A percentile compares a stretch with the other conserved stretches of the same genome.
Conservation (phyloP, 495 filamentous ascomycete species). For the Pseudomonodictys pantanalensis region DNA sequence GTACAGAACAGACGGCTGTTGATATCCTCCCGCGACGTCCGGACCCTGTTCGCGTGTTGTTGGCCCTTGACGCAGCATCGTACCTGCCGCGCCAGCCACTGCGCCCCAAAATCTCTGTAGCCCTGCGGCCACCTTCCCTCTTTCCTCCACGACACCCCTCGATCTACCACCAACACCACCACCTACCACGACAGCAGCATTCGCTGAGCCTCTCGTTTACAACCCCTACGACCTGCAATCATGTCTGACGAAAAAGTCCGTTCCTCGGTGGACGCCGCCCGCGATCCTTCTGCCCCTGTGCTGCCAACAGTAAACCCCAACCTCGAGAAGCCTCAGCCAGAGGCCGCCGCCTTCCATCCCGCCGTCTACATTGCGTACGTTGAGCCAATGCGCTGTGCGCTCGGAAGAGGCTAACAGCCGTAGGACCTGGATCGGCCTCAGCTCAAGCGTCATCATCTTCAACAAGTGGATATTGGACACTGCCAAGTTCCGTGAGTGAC, state of each 20-base stretch:
- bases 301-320: slow-evolving; percentile 77
- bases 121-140: slow-evolving; percentile 2
- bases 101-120: too few relatives aligned
- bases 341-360: slow-evolving; percentile 69
- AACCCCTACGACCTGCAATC: slow-evolving; percentile 1
- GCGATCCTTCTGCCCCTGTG: slow-evolving; percentile 54
- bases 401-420: neutral
- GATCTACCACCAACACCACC: too few relatives aligned
- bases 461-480: slow-evolving; percentile 96
- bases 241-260: slow-evolving; percentile 75
- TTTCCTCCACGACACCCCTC: too few relatives aligned
- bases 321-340: slow-evolving; percentile 59
- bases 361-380: slow-evolving; percentile 86
- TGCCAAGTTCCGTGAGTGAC: slow-evolving; percentile 74
- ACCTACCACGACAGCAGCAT: neutral
- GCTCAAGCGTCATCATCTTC: slow-evolving; percentile 93
- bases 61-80: neutral
- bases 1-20: too few relatives aligned
- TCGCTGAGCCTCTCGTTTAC: slow-evolving; percentile 18
- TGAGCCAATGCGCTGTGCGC: neutral
- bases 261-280: slow-evolving; percentile 68
- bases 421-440: slow-evolving; percentile 87
- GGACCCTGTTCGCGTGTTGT: too few relatives aligned
- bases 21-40: too few relatives aligned
- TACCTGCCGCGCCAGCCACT: too few relatives aligned